These are phyloP conservation scores for Pythium scleroteichum DNA, from an alignment of 352 stramenopile species.

Conservation along the genomic window DNA sequence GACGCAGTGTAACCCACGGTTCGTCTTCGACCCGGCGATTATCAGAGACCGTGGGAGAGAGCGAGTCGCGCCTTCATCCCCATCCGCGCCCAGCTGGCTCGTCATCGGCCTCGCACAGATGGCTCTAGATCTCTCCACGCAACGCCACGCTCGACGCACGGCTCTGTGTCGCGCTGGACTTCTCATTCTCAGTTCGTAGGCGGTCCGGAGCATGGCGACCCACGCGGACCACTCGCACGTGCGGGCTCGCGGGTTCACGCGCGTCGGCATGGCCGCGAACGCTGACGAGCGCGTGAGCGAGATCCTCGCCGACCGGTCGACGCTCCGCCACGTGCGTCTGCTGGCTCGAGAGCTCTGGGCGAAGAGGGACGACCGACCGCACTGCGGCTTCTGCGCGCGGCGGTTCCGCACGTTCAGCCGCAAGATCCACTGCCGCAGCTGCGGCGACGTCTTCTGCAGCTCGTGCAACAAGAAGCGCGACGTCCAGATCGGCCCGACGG, in stretches of 20 bases:
- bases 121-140: no score
- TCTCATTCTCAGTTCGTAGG: no score
- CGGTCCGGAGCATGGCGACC: no score
- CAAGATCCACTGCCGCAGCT: conserved; percentile 81
- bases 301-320: conserved; percentile 63
- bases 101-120: no score
- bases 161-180: no score
- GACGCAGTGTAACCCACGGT: neutral
- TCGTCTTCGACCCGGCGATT: neutral
- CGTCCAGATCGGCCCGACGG: conserved; percentile 38
- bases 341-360: conserved; percentile 76
- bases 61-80: no score
- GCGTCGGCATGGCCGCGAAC: conserved; percentile 27
- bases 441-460: conserved; percentile 78
- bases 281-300: conserved; percentile 56
- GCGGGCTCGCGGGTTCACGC: conserved; percentile 47
- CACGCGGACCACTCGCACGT: no score
- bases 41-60: no score
- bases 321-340: conserved; percentile 39
- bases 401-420: conserved; percentile 78
- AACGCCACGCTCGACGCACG: no score
- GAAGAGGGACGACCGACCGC: conserved; percentile 58
- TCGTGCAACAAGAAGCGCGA: conserved; percentile 65
- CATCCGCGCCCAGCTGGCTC: no score
- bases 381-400: conserved; percentile 79